Evolutionary conservation across 2,329 filamentous ascomycete genomes (phyloP), one percentile per base, ranked within the genome.

Genomic region (Monilinia fructicola): DNA sequence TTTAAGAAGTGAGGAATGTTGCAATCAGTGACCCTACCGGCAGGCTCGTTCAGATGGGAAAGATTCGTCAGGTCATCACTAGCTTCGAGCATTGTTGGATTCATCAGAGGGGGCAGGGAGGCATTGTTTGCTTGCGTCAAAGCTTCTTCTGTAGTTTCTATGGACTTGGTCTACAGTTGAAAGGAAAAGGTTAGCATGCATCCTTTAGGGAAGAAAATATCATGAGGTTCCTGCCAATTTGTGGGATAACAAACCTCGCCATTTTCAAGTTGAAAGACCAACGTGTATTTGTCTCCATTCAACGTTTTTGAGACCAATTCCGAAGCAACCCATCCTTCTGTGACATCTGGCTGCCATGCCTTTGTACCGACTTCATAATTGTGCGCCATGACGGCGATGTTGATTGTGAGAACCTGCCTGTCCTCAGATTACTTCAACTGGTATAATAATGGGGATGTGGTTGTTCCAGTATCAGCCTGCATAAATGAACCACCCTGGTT

Each of bases 41-140:
- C 95, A 76, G 95, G 95, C 79, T 99, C 95, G 81, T 99, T 99
- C 70, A 99, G 82, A 86, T 99, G 93, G 73, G 95, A 99, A 72
- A 99, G 80, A 78, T 97, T 98, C 71, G 95, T 99, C 75, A 99
- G 81, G 79, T 99, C 95, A 81, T 99, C 95, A 81, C 93, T 97
- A 73, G 95, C 95, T 85, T 99, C 95, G 73, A 99, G 90, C 87
- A 98, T 96, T 63, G 94, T 87, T 72, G 95, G 95, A 79, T 99
- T 99, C 93, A 98, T 98, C 74, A 99, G 80, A 61, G 95, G 95
- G 58, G 95, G 95, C 70, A 99, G 83, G 67, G 87, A 87, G 64
- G 89, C 81, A 79, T 93, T 89, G 76, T 88, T 90, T 77, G 89
- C 89, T 75, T 89, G 87, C 78, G 91, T 86, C 71, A 99, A 82